A percentile compares a stretch with the other conserved stretches of the same genome.
Evolutionary conservation across 495 filamentous ascomycete species (phyloP).

Genomic region (Arthonia radiata): DNA sequence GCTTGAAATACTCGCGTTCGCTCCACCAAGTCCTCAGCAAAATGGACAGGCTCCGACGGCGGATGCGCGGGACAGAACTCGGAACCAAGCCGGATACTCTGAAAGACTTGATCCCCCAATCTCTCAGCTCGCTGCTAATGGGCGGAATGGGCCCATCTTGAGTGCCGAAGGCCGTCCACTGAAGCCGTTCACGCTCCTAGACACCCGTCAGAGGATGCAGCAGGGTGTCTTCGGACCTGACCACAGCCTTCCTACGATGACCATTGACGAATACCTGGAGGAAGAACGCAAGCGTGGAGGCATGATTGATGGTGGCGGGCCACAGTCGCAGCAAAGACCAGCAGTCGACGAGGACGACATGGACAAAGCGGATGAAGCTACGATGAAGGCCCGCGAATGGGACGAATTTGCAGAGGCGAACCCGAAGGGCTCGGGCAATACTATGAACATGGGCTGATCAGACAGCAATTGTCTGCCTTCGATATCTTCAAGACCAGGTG

Average conservation of each 20-base stretch:
- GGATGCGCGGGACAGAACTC: slow-evolving; percentile 10
- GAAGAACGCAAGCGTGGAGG: slow-evolving; percentile 70
- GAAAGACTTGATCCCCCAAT: slow-evolving; percentile 50
- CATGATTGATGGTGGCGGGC: slow-evolving; percentile 81
- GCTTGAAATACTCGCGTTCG: slow-evolving; percentile 51
- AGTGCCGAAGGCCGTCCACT: slow-evolving; percentile 62
- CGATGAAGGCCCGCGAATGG: slow-evolving; percentile 82
- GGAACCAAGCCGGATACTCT: slow-evolving; percentile 30
- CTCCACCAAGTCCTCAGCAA: slow-evolving; percentile 25
- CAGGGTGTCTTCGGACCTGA: slow-evolving; percentile 72
- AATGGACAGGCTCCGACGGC: slow-evolving; percentile 1
- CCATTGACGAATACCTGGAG: slow-evolving; percentile 88
- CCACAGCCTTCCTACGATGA: slow-evolving; percentile 91
- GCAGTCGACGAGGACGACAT: slow-evolving; percentile 74
- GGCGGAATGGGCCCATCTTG: slow-evolving; percentile 49
- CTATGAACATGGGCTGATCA: slow-evolving; percentile 16
- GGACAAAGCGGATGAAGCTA: slow-evolving; percentile 65
- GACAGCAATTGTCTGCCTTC: slow-evolving; percentile 1
- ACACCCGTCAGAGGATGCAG: slow-evolving; percentile 49
- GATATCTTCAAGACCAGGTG: no score
- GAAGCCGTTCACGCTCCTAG: slow-evolving; percentile 69
- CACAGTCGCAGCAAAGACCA: slow-evolving; percentile 39
- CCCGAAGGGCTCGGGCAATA: slow-evolving; percentile 29
- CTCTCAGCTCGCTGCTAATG: slow-evolving; percentile 24
- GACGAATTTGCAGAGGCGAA: slow-evolving; percentile 88